phyloP scores from a whole-genome alignment of 225 moss, liverwort and hornwort species.

The Physcomitrium patens region DNA sequence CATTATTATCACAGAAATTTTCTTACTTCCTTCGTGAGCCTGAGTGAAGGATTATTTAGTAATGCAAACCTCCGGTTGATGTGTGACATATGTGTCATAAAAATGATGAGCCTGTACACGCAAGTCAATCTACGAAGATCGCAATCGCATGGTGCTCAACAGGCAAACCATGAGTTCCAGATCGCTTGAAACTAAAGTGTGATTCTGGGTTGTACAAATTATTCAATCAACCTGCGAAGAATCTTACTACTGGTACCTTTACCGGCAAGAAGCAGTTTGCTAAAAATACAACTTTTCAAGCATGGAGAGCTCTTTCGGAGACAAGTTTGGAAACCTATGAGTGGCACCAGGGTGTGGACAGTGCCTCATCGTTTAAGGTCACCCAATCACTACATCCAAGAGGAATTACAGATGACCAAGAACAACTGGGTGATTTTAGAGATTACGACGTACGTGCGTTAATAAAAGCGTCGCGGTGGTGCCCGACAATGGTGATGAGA shows the following conservation, averaged over 20 bases:
- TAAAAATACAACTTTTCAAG: background rate
- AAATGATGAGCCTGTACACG: too few relatives aligned
- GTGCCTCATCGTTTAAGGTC: background rate
- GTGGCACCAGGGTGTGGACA: background rate
- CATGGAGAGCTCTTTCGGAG: background rate
- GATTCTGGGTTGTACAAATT: background rate
- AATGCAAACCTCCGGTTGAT: too few relatives aligned
- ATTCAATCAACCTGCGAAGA: background rate
- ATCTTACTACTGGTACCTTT: too few relatives aligned
- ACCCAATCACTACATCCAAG: background rate
- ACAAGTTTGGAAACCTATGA: background rate
- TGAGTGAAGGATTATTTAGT: too few relatives aligned
- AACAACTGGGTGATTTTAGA: background rate
- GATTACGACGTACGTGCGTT: constrained; percentile 19
- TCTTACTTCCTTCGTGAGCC: background rate
- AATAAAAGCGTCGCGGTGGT: constrained; percentile 17
- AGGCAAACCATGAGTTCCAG: background rate
- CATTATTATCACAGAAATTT: background rate
- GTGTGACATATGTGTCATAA: too few relatives aligned
- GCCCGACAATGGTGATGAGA: constrained; percentile 4
- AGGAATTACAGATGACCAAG: background rate
- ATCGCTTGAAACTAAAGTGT: background rate
- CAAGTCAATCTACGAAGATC: too few relatives aligned
- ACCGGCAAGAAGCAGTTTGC: background rate
- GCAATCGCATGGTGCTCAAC: too few relatives aligned